Conservation (phyloP, 352 stramenopile genomes). For the Blastocystis sp. region DNA sequence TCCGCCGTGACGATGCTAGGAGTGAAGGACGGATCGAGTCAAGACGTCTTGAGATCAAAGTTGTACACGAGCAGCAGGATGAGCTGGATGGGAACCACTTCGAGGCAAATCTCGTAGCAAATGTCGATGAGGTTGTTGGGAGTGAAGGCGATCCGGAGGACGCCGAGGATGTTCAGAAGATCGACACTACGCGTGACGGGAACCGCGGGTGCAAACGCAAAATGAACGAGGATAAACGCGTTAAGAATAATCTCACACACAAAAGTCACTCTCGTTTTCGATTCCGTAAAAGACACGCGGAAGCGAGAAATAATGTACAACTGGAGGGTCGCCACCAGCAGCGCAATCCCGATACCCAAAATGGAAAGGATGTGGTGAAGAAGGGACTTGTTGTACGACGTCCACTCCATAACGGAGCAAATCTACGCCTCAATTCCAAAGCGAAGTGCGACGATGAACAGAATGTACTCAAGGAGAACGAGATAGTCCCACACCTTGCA, state of each 20-base stretch:
- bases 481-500: background rate
- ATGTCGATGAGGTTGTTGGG: constrained; percentile 30
- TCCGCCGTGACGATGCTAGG: constrained; percentile 10
- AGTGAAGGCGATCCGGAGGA: constrained; percentile 1
- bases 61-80: constrained; percentile 56
- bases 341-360: constrained; percentile 4
- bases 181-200: constrained; percentile 7
- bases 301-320: background rate
- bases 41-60: constrained; percentile 35
- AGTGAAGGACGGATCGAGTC: background rate
- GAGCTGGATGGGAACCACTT: constrained; percentile 42
- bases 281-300: constrained; percentile 27
- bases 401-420: constrained; percentile 31
- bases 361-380: background rate
- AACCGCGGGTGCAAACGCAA: background rate
- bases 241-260: constrained; percentile 50
- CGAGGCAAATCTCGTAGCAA: background rate
- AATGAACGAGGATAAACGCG: constrained; percentile 48
- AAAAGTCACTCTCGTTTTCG: constrained; percentile 7
- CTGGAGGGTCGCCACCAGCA: constrained; percentile 17
- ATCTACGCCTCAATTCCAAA: background rate
- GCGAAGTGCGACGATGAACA: background rate
- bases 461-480: constrained; percentile 14
- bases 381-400: background rate
- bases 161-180: constrained; percentile 18